These are phyloP conservation scores for Podosphaera fusca DNA, from an alignment of 2,329 filamentous ascomycete species.

Conservation along the genomic window DNA sequence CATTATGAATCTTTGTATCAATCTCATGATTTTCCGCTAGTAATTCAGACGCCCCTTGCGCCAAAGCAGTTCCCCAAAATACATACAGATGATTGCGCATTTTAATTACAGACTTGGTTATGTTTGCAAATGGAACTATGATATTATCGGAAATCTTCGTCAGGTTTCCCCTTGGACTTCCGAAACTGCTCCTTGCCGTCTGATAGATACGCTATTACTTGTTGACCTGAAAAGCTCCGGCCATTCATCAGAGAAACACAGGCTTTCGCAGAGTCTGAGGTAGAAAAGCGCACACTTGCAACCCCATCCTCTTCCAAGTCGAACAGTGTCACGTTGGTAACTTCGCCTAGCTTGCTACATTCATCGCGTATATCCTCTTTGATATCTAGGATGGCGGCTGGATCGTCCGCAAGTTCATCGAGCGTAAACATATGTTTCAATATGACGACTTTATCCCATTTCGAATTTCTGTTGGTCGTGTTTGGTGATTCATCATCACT, in stretches of 20 bases:
- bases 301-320: constrained; percentile 71
- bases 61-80: too few relatives aligned
- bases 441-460: constrained; percentile 62
- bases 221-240: constrained; percentile 50
- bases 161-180: constrained; percentile 24
- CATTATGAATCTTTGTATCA: too few relatives aligned
- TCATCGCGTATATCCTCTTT: constrained; percentile 87
- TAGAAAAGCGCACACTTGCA: constrained; percentile 61
- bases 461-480: constrained; percentile 30
- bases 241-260: constrained; percentile 62
- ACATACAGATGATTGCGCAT: too few relatives aligned
- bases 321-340: constrained; percentile 79
- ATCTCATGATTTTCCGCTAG: too few relatives aligned
- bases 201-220: constrained; percentile 47
- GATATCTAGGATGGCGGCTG: constrained; percentile 65
- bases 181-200: constrained; percentile 51
- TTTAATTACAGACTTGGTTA: too few relatives aligned
- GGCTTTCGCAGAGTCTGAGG: constrained; percentile 42
- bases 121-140: too few relatives aligned
- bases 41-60: too few relatives aligned
- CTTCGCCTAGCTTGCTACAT: constrained; percentile 62
- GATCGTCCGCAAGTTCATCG: constrained; percentile 63
- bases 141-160: background rate
- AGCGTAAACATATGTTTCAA: constrained; percentile 87
- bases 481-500: constrained; percentile 59